Evolutionary conservation across 805 yeast species (phyloP).

Genomic region (Candida endomychidarum): DNA sequence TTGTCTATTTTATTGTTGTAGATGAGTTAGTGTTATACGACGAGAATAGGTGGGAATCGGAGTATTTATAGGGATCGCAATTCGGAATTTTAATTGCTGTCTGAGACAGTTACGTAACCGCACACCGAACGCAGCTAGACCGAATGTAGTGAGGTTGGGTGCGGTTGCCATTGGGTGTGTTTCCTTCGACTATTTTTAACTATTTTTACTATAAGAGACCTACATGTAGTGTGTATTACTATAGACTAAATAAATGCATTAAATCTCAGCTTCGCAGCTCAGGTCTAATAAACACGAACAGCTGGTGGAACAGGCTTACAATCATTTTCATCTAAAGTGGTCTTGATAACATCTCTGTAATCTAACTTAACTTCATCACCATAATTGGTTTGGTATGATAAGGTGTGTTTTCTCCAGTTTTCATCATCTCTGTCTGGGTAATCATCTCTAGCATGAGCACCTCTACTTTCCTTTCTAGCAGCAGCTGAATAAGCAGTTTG

Average conservation of each 20-base stretch:
- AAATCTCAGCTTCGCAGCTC: too few species aligned
- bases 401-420: constrained; percentile 96
- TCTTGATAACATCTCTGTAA: constrained; percentile 81
- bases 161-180: too few species aligned
- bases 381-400: constrained; percentile 79
- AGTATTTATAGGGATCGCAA: constrained; percentile 2
- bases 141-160: too few species aligned
- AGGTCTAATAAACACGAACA: constrained; percentile 89
- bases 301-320: constrained; percentile 97
- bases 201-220: too few species aligned
- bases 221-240: too few species aligned
- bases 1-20: background rate
- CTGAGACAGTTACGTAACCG: background rate
- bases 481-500: constrained; percentile 95
- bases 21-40: too few species aligned
- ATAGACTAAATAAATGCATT: too few species aligned
- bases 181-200: too few species aligned
- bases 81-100: constrained; percentile 4
- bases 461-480: constrained; percentile 95
- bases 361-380: constrained; percentile 73
- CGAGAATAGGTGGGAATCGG: constrained; percentile 1
- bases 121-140: too few species aligned
- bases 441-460: constrained; percentile 99
- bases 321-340: constrained; percentile 87
- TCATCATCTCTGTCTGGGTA: constrained; percentile 93